Conservation (phyloP, 2,329 filamentous ascomycete species). For the Apiospora sp. region DNA sequence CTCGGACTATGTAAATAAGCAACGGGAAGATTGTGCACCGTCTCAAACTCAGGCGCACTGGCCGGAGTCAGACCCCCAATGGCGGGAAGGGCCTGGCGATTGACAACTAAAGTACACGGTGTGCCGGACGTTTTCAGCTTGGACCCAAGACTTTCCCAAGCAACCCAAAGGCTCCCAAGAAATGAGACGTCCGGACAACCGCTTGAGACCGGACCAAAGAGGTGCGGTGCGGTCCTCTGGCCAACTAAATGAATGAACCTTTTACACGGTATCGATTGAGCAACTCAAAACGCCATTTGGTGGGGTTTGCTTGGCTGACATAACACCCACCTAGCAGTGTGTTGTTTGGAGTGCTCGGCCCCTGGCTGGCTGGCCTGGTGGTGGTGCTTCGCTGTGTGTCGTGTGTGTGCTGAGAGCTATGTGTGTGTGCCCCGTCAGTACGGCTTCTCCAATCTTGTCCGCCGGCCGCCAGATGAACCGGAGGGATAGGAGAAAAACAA, state of each 20-base stretch:
- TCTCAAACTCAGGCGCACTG: conserved; percentile 20
- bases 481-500: conserved; percentile 10
- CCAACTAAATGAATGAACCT: neutral
- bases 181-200: conserved; percentile 7
- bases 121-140: conserved; percentile 15
- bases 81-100: neutral
- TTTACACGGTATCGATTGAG: conserved; percentile 11
- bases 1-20: conserved; percentile 1
- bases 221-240: neutral
- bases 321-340: neutral
- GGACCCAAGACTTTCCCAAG: neutral
- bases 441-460: conserved; percentile 25
- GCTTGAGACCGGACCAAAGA: conserved; percentile 13
- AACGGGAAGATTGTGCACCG: neutral
- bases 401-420: conserved; percentile 1
- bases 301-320: conserved; percentile 1
- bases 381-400: neutral
- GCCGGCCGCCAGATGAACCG: conserved; percentile 19
- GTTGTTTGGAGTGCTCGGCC: conserved; percentile 9
- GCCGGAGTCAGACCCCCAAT: neutral
- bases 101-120: neutral
- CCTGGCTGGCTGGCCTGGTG: neutral
- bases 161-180: neutral
- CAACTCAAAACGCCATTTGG: conserved; percentile 4
- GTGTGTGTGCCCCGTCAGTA: neutral